Evolutionary conservation across 495 filamentous ascomycete genomes (phyloP).

Genomic region (Pyronema domesticum): DNA sequence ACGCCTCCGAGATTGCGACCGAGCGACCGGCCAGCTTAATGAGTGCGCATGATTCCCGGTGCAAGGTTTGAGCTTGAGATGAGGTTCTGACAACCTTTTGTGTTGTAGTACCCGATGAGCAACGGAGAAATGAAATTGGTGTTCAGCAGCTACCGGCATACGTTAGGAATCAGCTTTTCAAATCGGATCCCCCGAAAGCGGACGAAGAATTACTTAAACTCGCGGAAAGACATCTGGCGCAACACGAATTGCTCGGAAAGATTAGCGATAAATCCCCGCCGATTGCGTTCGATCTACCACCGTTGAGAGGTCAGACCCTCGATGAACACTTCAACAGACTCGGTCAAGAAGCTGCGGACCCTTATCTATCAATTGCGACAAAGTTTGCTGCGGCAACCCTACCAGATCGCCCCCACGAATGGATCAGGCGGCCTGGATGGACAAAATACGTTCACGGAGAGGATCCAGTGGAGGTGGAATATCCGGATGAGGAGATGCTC

Average conservation of each 20-base stretch:
- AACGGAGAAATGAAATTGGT: conserved; percentile 77
- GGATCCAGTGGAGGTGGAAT: conserved; percentile 33
- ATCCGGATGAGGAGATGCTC: conserved; percentile 61
- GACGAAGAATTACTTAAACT: conserved; percentile 55
- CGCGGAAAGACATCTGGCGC: conserved; percentile 62
- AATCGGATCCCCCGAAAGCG: conserved; percentile 25
- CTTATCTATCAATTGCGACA: conserved; percentile 62
- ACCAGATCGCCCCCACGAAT: conserved; percentile 44
- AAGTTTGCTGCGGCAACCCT: conserved; percentile 46
- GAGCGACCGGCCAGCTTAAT: no score
- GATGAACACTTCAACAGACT: conserved; percentile 94
- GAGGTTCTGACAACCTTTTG: background rate
- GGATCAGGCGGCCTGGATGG: conserved; percentile 48
- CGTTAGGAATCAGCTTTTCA: conserved; percentile 72
- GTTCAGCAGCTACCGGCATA: conserved; percentile 78
- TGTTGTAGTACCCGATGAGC: conserved; percentile 35
- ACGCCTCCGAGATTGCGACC: background rate
- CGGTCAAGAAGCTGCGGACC: conserved; percentile 72
- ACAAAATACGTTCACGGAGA: conserved; percentile 61
- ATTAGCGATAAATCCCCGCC: conserved; percentile 56
- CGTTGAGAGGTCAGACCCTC: conserved; percentile 57
- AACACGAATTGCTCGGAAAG: conserved; percentile 82
- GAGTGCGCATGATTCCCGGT: no score
- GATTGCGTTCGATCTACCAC: conserved; percentile 69
- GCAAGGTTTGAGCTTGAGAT: no score